These are phyloP conservation scores for Fusarium xylarioides DNA, from an alignment of 2,329 filamentous ascomycete species.

Conservation along the genomic window DNA sequence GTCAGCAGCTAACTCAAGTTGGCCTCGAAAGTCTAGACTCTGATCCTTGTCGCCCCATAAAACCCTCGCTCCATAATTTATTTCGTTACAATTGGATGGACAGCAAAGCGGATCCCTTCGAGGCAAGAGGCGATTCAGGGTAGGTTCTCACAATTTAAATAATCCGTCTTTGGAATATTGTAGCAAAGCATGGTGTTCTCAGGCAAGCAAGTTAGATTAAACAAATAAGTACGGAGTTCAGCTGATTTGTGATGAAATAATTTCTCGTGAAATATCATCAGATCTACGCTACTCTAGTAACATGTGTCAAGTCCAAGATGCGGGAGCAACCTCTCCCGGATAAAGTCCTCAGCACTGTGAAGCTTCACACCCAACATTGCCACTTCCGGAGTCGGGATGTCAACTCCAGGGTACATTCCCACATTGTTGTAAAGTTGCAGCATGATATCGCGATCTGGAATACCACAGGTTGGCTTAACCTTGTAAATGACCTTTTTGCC, in stretches of 20 bases:
- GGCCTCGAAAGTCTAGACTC: neutral
- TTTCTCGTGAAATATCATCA: neutral
- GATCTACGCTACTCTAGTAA: neutral
- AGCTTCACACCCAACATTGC: slow-evolving; percentile 4
- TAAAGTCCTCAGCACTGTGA: slow-evolving; percentile 10
- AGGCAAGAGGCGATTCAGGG: neutral
- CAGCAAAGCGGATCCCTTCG: neutral
- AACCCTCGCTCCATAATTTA: too few species aligned
- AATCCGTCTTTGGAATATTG: too few species aligned
- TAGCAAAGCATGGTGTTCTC: neutral
- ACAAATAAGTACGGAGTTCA: neutral
- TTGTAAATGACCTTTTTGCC: slow-evolving; percentile 25
- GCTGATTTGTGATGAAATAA: neutral
- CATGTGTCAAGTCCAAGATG: neutral
- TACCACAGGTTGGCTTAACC: slow-evolving; percentile 17
- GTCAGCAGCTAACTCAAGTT: neutral
- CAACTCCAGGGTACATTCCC: slow-evolving; percentile 24
- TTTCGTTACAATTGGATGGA: too few species aligned
- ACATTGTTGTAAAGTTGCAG: slow-evolving; percentile 19
- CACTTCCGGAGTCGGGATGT: slow-evolving; percentile 12
- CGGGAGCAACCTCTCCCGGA: slow-evolving; percentile 11
- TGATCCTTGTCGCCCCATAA: neutral
- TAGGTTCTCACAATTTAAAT: neutral
- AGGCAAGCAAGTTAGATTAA: neutral
- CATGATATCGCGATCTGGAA: slow-evolving; percentile 24